Conservation (phyloP, 371 early-diverging fungal species). For the Phascolomyces articulosus region DNA sequence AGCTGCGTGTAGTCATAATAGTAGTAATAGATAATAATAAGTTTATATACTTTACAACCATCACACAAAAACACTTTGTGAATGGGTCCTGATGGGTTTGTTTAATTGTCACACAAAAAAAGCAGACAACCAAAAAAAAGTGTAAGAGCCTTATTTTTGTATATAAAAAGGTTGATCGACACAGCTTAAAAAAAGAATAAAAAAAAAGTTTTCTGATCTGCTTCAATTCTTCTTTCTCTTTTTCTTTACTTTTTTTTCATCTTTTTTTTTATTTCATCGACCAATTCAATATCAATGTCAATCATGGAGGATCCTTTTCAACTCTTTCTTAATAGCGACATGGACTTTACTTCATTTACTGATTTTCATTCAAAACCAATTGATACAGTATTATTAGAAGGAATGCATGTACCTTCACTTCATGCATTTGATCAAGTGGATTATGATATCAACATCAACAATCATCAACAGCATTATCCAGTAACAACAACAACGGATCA, state of each 20-base stretch:
- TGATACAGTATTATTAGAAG: conserved; percentile 3
- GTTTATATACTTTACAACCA: too few relatives aligned
- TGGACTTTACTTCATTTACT: conserved; percentile 15
- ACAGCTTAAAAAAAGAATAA: neutral
- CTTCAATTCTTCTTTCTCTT: conserved; percentile 2
- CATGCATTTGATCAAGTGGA: neutral
- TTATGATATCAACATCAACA: too few relatives aligned
- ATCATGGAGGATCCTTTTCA: neutral
- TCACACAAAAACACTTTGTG: too few relatives aligned
- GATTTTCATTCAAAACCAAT: conserved; percentile 20
- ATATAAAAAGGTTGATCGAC: too few relatives aligned
- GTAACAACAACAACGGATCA: neutral
- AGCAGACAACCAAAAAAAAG: neutral
- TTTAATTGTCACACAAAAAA: neutral
- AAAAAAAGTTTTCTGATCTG: conserved; percentile 6
- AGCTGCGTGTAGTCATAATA: neutral
- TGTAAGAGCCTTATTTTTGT: neutral
- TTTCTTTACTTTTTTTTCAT: neutral
- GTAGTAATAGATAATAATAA: too few relatives aligned
- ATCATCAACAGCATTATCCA: neutral
- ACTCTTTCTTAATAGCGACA: conserved; percentile 1
- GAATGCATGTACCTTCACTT: neutral
- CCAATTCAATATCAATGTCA: neutral
- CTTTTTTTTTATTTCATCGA: neutral
- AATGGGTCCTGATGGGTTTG: neutral